Evolutionary conservation across 164 flowering plant species (phyloP).

Genomic region (grape (Vitis vinifera)): DNA sequence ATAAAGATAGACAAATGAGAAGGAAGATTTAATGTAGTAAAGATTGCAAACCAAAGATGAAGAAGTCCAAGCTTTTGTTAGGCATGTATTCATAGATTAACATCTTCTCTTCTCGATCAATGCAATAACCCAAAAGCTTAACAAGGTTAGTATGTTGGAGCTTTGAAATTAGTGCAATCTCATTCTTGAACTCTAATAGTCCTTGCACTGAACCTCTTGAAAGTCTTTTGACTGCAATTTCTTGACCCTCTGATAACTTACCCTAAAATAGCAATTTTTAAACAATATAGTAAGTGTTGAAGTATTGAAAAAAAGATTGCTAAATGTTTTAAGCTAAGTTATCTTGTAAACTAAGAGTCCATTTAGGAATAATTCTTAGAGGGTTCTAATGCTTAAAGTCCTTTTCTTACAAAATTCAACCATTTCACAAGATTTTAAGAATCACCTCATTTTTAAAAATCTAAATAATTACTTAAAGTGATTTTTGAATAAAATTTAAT

Average conservation of each 20-base stretch:
- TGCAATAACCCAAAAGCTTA: background rate
- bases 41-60: background rate
- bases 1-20: no score
- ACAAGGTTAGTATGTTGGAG: background rate
- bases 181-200: background rate
- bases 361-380: no score
- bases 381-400: no score
- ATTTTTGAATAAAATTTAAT: no score
- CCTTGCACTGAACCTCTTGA: background rate
- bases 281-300: no score
- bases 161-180: background rate
- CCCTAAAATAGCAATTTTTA: background rate
- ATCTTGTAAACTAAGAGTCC: background rate
- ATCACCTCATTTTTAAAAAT: no score
- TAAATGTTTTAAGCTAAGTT: background rate
- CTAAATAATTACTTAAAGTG: no score
- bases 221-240: background rate
- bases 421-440: no score
- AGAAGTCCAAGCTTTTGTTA: no score
- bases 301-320: background rate
- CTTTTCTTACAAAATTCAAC: no score
- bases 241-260: background rate
- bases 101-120: background rate
- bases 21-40: background rate
- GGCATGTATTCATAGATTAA: no score